Evolutionary conservation across 2,329 filamentous ascomycete genomes (phyloP).

Genomic region (Remersonia thermophila): DNA sequence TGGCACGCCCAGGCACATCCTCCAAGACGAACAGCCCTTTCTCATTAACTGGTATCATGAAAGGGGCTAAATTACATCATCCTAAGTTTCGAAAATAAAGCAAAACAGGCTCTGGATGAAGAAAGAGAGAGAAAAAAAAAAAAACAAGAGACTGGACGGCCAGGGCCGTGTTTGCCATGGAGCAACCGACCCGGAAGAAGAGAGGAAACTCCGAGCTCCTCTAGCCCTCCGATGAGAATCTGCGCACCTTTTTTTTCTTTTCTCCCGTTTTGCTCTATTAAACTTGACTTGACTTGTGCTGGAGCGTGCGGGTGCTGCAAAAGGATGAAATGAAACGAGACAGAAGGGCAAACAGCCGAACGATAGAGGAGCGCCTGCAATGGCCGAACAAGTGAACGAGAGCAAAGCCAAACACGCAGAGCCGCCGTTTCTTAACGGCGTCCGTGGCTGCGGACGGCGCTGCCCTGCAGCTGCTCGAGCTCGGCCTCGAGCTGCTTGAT

Average conservation of each 20-base stretch:
- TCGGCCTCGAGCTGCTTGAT: slow-evolving; percentile 89
- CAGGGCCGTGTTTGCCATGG: not conserved
- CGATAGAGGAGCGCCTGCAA: not conserved
- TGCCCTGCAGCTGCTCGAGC: slow-evolving; percentile 87
- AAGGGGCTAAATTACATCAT: slow-evolving; percentile 36
- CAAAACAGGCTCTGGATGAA: not conserved
- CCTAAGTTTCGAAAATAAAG: too few species aligned
- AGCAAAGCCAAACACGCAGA: not conserved
- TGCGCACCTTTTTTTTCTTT: too few species aligned
- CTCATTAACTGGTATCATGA: slow-evolving; percentile 38
- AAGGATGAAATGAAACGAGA: not conserved
- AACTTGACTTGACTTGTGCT: too few species aligned
- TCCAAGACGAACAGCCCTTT: slow-evolving; percentile 16
- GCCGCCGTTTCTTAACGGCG: slow-evolving; percentile 53
- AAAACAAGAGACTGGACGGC: not conserved
- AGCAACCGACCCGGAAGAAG: not conserved
- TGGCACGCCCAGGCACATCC: not conserved
- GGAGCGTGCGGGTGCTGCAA: too few species aligned
- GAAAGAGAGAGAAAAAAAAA: slow-evolving; percentile 12
- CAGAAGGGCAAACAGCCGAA: not conserved
- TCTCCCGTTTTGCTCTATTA: too few species aligned
- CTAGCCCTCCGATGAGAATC: too few species aligned
- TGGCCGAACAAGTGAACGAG: too few species aligned
- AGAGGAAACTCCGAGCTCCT: not conserved
- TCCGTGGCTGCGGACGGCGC: slow-evolving; percentile 78